A percentile compares a stretch with the other conserved stretches of the same genome.
phyloP scores from a whole-genome alignment of 495 filamentous ascomycete genomes.

The Tuber melanosporum region DNA sequence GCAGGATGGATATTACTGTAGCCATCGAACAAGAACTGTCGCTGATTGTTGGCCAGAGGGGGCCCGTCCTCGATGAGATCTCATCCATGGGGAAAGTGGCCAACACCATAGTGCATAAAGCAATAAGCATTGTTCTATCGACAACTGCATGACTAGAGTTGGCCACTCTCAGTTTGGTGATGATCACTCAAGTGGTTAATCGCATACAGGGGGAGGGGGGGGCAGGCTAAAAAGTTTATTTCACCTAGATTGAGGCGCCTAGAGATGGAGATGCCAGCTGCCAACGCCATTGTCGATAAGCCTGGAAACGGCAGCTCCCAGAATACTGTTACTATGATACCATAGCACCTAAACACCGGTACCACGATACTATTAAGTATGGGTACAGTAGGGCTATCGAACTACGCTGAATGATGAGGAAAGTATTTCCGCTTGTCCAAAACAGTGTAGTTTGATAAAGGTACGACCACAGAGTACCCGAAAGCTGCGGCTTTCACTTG shows the following conservation, averaged over 20 bases:
- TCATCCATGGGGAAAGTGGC: background rate
- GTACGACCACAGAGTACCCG: background rate
- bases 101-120: background rate
- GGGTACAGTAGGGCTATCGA: background rate
- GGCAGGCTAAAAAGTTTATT: background rate
- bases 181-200: background rate
- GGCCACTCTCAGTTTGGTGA: background rate
- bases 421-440: background rate
- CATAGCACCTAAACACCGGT: background rate
- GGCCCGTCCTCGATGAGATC: slow-evolving; percentile 3
- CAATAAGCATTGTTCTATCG: background rate
- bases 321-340: background rate
- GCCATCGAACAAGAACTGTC: background rate
- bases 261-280: background rate
- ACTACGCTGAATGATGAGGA: background rate
- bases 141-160: background rate
- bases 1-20: background rate
- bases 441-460: background rate
- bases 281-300: background rate
- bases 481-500: background rate
- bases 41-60: background rate
- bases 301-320: background rate
- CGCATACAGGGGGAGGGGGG: background rate
- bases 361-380: background rate
- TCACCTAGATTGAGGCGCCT: background rate